phyloP scores from a whole-genome alignment of 345 rosid genomes.

The Eucalyptus viminalis region DNA sequence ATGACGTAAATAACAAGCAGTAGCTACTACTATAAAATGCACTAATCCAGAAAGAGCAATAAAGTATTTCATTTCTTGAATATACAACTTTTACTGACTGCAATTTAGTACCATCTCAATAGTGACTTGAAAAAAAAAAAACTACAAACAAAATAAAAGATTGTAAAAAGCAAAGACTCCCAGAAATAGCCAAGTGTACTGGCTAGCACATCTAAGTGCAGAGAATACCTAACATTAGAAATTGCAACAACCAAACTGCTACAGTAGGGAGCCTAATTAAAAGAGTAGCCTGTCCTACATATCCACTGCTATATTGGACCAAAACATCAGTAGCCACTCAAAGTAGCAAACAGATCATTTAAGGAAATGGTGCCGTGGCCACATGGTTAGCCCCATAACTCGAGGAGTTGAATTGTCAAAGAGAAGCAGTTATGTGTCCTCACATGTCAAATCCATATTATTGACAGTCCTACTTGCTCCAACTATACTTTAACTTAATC shows the following conservation, averaged over 20 bases:
- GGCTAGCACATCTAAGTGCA: background rate
- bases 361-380: background rate
- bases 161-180: background rate
- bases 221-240: background rate
- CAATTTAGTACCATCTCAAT: background rate
- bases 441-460: background rate
- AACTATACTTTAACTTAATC: background rate
- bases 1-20: background rate
- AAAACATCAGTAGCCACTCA: background rate
- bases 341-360: background rate
- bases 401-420: background rate
- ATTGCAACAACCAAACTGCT: background rate
- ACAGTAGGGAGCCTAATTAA: background rate
- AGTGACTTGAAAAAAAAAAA: background rate
- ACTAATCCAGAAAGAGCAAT: background rate
- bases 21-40: background rate
- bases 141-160: background rate
- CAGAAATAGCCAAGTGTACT: background rate
- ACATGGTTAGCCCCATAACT: background rate
- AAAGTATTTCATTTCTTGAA: background rate
- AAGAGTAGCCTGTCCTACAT: background rate
- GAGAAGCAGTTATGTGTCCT: background rate
- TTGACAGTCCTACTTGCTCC: background rate
- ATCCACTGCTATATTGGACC: background rate
- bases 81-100: background rate